A percentile compares a stretch with the other conserved stretches of the same genome.
These are phyloP conservation scores for Leccinum obscurum DNA, from an alignment of 768 basidiomycete genomes.

Conservation along the genomic window DNA sequence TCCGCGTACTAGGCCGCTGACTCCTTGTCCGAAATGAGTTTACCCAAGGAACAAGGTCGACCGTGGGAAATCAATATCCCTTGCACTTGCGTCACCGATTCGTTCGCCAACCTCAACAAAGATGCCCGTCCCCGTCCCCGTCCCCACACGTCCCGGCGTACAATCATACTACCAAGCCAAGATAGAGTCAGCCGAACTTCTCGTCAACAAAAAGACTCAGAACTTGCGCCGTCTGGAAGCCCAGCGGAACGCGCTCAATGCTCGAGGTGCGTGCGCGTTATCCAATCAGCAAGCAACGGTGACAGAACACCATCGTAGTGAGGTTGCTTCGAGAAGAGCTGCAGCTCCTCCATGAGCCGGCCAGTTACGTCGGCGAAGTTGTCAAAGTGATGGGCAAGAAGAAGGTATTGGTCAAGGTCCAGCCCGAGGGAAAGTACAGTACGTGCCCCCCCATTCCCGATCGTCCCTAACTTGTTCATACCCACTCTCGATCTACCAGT, in stretches of 20 bases:
- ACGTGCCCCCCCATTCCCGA: conserved; percentile 32
- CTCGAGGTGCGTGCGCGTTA: conserved; percentile 62
- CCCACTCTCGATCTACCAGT: conserved; percentile 45
- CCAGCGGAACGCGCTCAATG: conserved; percentile 95
- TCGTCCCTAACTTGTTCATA: not conserved
- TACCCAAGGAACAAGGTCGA: too few species aligned
- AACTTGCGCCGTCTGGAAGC: conserved; percentile 95
- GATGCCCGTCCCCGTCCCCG: conserved; percentile 35
- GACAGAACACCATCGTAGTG: conserved; percentile 47
- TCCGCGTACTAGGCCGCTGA: too few species aligned
- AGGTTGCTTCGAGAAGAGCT: conserved; percentile 89
- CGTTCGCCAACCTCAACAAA: not conserved
- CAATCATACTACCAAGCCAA: conserved; percentile 95
- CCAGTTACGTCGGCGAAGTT: conserved; percentile 96
- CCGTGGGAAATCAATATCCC: not conserved
- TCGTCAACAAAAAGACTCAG: conserved; percentile 96
- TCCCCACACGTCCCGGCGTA: conserved; percentile 48
- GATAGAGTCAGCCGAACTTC: conserved; percentile 89
- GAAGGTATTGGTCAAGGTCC: conserved; percentile 97
- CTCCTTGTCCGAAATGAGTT: too few species aligned
- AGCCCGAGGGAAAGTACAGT: conserved; percentile 99
- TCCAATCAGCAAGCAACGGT: not conserved
- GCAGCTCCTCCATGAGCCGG: conserved; percentile 91
- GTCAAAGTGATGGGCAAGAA: conserved; percentile 99
- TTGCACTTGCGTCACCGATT: not conserved